These are phyloP conservation scores for Boletus tylopilopsis DNA, from an alignment of 768 basidiomycete genomes.

Conservation along the genomic window DNA sequence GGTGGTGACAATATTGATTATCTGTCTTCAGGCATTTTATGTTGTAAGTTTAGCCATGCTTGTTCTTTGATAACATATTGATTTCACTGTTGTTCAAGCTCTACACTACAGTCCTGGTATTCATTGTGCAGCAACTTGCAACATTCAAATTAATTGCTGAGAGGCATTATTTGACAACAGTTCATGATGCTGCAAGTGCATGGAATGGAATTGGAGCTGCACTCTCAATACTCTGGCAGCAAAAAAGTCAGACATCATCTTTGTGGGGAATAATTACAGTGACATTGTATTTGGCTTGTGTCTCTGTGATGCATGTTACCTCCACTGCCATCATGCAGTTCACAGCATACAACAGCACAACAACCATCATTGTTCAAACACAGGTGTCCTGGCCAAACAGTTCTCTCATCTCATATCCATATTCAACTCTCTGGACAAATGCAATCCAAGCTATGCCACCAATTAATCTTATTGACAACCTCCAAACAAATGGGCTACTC, in stretches of 20 bases:
- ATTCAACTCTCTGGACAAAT: background rate
- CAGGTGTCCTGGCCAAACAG: constrained; percentile 5
- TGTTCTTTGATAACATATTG: background rate
- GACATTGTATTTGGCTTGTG: constrained; percentile 12
- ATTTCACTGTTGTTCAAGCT: constrained; percentile 2
- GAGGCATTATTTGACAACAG: constrained; percentile 12
- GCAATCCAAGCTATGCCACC: constrained; percentile 1
- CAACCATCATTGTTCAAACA: background rate
- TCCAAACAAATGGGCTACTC: constrained; percentile 4
- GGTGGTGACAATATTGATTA: background rate
- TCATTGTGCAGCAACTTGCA: constrained; percentile 18
- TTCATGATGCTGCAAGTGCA: constrained; percentile 17
- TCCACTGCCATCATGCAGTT: constrained; percentile 22
- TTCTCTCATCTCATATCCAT: background rate
- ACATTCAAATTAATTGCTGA: background rate
- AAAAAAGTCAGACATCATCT: constrained; percentile 12
- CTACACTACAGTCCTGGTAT: constrained; percentile 15
- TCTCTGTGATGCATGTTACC: constrained; percentile 19
- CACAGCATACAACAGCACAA: constrained; percentile 5
- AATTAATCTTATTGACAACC: background rate
- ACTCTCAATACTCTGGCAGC: constrained; percentile 6
- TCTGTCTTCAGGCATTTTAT: background rate
- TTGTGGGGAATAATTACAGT: constrained; percentile 7
- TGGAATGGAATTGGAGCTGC: constrained; percentile 25
- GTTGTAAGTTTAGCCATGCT: background rate